These are phyloP conservation scores for Hypoxylon sp. DNA, from an alignment of 2,329 filamentous ascomycete species.

Conservation along the genomic window DNA sequence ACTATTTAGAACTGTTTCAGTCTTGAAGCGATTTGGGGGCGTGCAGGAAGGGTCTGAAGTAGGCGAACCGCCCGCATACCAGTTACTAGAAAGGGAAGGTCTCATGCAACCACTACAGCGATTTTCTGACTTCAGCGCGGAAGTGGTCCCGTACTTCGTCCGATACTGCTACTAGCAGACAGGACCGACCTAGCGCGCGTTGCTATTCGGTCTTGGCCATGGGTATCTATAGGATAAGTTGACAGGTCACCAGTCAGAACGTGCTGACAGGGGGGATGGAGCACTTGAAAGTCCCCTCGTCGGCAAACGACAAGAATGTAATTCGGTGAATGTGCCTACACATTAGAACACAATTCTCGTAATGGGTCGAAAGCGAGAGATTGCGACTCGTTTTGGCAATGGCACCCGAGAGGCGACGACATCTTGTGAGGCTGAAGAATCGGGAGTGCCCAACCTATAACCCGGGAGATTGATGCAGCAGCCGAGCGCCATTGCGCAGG, in stretches of 20 bases:
- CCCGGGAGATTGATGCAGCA: conserved; percentile 28
- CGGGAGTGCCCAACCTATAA: conserved; percentile 19
- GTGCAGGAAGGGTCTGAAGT: conserved; percentile 40
- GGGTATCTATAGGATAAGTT: conserved; percentile 6
- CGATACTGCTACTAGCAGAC: conserved; percentile 33
- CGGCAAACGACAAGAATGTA: conserved; percentile 5
- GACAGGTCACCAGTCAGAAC: conserved; percentile 24
- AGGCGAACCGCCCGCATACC: conserved; percentile 39
- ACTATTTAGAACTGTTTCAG: conserved; percentile 52
- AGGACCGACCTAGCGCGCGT: conserved; percentile 41
- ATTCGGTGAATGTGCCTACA: conserved; percentile 14
- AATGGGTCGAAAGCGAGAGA: conserved; percentile 22
- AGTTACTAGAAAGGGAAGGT: conserved; percentile 48
- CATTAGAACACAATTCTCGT: conserved; percentile 10
- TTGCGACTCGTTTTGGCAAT: conserved; percentile 37
- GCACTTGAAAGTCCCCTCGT: conserved; percentile 13
- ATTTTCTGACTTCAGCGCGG: conserved; percentile 39
- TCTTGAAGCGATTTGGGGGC: conserved; percentile 45
- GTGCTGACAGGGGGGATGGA: conserved; percentile 28
- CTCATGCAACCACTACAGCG: conserved; percentile 49
- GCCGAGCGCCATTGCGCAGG: conserved; percentile 24
- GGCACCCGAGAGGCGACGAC: conserved; percentile 37
- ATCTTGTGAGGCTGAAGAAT: conserved; percentile 41
- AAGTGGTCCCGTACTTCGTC: conserved; percentile 41
- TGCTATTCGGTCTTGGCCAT: conserved; percentile 17